Evolutionary conservation across 202 grass and related monocot genomes (phyloP).

Genomic region (Digitaria exilis): DNA sequence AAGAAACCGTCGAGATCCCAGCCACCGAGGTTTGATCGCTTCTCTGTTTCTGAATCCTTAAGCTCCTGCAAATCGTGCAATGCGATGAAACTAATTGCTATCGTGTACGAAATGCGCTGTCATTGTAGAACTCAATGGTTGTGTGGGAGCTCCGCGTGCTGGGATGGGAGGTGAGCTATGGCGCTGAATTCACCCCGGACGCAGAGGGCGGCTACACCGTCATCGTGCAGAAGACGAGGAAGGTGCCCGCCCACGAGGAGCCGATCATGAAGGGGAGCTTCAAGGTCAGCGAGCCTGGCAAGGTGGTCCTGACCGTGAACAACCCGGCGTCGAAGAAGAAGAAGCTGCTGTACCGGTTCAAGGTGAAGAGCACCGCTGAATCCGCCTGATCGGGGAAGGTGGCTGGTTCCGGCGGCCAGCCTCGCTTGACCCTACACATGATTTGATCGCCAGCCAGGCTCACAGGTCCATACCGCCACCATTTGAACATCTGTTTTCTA

Average conservation of each 20-base stretch:
- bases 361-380: conserved; percentile 67
- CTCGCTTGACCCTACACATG: not conserved
- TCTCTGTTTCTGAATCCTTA: not conserved
- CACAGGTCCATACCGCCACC: conserved; percentile 55
- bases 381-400: conserved; percentile 31
- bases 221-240: conserved; percentile 90
- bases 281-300: conserved; percentile 71
- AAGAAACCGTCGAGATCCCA: conserved; percentile 73
- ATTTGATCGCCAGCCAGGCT: conserved; percentile 38
- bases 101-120: not conserved
- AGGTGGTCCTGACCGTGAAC: conserved; percentile 71
- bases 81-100: not conserved
- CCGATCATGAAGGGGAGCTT: conserved; percentile 79
- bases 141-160: conserved; percentile 90
- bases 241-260: conserved; percentile 68
- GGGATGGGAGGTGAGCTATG: conserved; percentile 80
- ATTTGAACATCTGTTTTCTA: conserved; percentile 33
- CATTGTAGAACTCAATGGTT: conserved; percentile 58
- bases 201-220: conserved; percentile 79
- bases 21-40: conserved; percentile 55
- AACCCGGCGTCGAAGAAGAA: conserved; percentile 89
- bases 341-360: conserved; percentile 85
- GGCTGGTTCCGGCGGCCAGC: not conserved
- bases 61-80: not conserved
- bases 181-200: conserved; percentile 70